Evolutionary conservation across 495 filamentous ascomycete genomes (phyloP).

Genomic region (Aspergillus sclerotioniger): DNA sequence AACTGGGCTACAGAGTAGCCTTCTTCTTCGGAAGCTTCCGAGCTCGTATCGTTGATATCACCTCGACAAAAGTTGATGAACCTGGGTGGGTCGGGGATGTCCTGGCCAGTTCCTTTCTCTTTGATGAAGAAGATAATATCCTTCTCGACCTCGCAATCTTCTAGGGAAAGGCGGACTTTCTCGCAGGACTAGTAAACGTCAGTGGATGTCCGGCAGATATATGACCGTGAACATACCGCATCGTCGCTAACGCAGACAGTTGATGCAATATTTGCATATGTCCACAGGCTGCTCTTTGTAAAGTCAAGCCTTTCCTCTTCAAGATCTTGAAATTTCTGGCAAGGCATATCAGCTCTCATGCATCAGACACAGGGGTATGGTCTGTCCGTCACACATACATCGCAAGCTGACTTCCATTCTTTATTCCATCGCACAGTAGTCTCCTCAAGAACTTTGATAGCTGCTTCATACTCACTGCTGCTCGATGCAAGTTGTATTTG

Average conservation of each 20-base stretch:
- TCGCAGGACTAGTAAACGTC: conserved; percentile 68
- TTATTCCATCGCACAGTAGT: conserved; percentile 95
- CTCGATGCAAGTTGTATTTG: conserved; percentile 89
- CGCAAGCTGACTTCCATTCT: conserved; percentile 96
- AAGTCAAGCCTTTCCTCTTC: conserved; percentile 98
- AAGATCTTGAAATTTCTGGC: conserved; percentile 94
- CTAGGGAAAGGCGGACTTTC: conserved; percentile 90
- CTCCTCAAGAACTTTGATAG: conserved; percentile 90
- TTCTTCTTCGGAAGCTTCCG: conserved; percentile 80
- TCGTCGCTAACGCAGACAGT: conserved; percentile 99
- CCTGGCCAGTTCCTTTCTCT: conserved; percentile 87
- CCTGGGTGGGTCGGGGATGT: conserved; percentile 94
- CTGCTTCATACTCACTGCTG: conserved; percentile 89
- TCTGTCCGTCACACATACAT: conserved; percentile 48
- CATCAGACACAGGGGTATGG: background rate
- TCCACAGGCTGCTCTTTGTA: conserved; percentile 95
- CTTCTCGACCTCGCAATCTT: conserved; percentile 94
- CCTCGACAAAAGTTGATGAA: conserved; percentile 99
- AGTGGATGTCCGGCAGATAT: conserved; percentile 10
- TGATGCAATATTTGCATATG: conserved; percentile 92
- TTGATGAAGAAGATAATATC: conserved; percentile 90
- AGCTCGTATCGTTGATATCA: conserved; percentile 76
- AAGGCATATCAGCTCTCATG: conserved; percentile 23
- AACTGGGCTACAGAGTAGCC: conserved; percentile 93
- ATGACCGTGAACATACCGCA: conserved; percentile 51